Conservation (phyloP, 176 grass and related monocot species). For the Elaeis guineensis region DNA sequence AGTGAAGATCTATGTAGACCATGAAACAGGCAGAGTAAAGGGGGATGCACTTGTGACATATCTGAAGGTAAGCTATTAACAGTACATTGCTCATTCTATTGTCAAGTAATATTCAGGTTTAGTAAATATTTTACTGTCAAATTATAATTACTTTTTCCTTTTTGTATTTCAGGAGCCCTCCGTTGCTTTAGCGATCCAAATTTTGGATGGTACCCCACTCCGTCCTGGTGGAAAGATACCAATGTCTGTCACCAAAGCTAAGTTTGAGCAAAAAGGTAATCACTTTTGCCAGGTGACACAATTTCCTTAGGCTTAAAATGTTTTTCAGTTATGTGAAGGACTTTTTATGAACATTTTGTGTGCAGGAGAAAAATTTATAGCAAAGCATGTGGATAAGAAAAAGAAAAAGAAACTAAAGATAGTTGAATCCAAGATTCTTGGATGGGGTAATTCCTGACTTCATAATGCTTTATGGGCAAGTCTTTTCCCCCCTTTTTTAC, state of each 20-base stretch:
- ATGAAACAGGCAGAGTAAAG: slow-evolving; percentile 73
- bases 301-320: too few species aligned
- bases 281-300: neutral
- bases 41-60: slow-evolving; percentile 86
- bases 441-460: slow-evolving; percentile 70
- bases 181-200: slow-evolving; percentile 70
- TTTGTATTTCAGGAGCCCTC: slow-evolving; percentile 63
- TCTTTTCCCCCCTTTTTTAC: too few species aligned
- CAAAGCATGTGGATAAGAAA: slow-evolving; percentile 76
- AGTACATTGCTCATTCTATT: neutral
- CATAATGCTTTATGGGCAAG: too few species aligned
- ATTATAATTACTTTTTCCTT: slow-evolving; percentile 7
- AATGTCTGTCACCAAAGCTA: slow-evolving; percentile 71
- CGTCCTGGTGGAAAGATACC: slow-evolving; percentile 65
- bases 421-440: slow-evolving; percentile 86
- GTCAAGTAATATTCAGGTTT: too few species aligned
- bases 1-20: slow-evolving; percentile 88
- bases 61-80: slow-evolving; percentile 49
- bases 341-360: slow-evolving; percentile 10
- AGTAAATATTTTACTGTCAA: too few species aligned
- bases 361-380: slow-evolving; percentile 62
- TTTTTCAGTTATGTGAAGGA: too few species aligned
- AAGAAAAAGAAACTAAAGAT: slow-evolving; percentile 90
- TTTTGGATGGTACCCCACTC: slow-evolving; percentile 77
- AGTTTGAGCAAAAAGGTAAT: slow-evolving; percentile 92